Conservation (phyloP, 345 rosid genomes). For the Lepidium didymum region DNA sequence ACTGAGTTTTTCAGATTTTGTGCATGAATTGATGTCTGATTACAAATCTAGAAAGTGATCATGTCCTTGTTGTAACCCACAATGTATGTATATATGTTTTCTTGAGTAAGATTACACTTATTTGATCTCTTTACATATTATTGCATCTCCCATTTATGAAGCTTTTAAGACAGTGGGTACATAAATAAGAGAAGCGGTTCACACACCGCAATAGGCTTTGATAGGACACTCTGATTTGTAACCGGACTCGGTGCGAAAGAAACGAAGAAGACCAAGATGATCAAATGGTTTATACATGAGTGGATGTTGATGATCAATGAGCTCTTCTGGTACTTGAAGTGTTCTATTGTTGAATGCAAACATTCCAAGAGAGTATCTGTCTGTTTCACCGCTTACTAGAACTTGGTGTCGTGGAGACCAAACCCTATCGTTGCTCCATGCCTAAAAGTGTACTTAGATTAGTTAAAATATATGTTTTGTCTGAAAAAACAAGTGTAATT, state of each 20-base stretch:
- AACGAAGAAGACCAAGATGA: slow-evolving; percentile 25
- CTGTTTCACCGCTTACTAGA: slow-evolving; percentile 24
- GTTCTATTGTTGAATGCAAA: slow-evolving; percentile 27
- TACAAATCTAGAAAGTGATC: slow-evolving; percentile 3
- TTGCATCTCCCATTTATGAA: background rate
- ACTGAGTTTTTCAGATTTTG: slow-evolving; percentile 24
- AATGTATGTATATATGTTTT: slow-evolving; percentile 19
- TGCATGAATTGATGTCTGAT: background rate
- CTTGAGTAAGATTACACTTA: background rate
- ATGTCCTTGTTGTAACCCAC: slow-evolving; percentile 19
- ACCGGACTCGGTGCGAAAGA: slow-evolving; percentile 20
- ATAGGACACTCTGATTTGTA: slow-evolving; percentile 21
- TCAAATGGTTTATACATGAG: slow-evolving; percentile 30
- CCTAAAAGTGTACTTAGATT: slow-evolving; percentile 15
- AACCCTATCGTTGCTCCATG: slow-evolving; percentile 39
- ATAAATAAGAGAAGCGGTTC: background rate
- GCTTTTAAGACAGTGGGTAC: background rate
- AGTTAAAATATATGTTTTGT: background rate
- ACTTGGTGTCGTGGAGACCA: slow-evolving; percentile 35
- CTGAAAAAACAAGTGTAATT: background rate
- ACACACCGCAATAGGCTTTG: slow-evolving; percentile 38
- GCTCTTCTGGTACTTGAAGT: slow-evolving; percentile 26
- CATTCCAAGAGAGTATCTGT: slow-evolving; percentile 35
- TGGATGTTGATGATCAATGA: slow-evolving; percentile 34
- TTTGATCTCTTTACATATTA: background rate